A percentile compares a stretch with the other conserved stretches of the same genome.
These are phyloP conservation scores for Fraxinus sp. DNA, from an alignment of 305 asterid species.

Conservation along the genomic window DNA sequence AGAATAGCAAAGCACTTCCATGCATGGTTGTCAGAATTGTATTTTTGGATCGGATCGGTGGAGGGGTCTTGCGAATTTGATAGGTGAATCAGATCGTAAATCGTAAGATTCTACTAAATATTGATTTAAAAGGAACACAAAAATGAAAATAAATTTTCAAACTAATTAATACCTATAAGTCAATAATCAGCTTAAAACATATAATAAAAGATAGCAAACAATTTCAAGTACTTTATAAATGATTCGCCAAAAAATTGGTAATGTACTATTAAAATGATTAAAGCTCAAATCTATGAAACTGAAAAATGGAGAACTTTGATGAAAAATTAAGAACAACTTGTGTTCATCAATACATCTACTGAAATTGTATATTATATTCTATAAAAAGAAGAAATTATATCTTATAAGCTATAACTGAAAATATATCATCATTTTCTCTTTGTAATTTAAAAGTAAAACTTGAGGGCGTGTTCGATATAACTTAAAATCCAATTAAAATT, in stretches of 20 bases:
- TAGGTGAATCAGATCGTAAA: neutral
- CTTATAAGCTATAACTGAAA: neutral
- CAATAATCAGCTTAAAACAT: neutral
- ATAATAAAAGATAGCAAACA: neutral
- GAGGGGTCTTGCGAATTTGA: neutral
- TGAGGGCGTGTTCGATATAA: too few species aligned
- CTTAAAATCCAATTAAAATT: too few species aligned
- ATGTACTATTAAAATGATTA: neutral
- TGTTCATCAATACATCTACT: neutral
- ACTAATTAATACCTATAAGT: neutral
- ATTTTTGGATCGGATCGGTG: neutral
- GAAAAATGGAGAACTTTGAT: neutral
- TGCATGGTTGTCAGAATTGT: neutral
- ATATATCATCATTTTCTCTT: neutral
- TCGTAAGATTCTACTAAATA: neutral
- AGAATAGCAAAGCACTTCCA: conserved; percentile 13
- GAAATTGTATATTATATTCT: neutral
- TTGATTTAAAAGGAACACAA: neutral
- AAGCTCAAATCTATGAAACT: neutral
- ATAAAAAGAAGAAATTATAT: neutral
- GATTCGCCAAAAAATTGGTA: neutral
- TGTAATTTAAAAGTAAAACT: neutral
- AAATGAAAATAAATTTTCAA: neutral
- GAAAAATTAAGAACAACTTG: neutral
- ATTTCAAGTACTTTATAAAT: neutral